Evolutionary conservation across 2,329 filamentous ascomycete genomes (phyloP).

Genomic region (Ceratocystis lukuohia): DNA sequence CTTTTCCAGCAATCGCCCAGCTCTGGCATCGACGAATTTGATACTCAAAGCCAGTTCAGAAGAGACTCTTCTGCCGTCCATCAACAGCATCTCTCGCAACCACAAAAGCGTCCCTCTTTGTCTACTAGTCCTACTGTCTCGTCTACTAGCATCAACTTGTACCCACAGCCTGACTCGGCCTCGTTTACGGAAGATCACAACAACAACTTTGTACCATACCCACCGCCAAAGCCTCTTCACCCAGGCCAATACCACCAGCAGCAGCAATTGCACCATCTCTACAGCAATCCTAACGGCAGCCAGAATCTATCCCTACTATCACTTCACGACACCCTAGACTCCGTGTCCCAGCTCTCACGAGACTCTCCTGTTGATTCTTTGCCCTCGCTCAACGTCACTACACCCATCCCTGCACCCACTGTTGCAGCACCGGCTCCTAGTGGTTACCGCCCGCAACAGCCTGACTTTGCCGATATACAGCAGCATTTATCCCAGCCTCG

Average conservation of each 20-base stretch:
- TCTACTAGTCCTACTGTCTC: slow-evolving; percentile 7
- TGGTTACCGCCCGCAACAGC: slow-evolving; percentile 27
- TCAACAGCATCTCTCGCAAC: slow-evolving; percentile 25
- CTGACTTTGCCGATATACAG: slow-evolving; percentile 13
- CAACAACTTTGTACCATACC: slow-evolving; percentile 21
- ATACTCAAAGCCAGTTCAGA: slow-evolving; percentile 23
- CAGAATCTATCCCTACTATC: slow-evolving; percentile 16
- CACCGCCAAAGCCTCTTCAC: slow-evolving; percentile 27
- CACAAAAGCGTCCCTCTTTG: slow-evolving; percentile 26
- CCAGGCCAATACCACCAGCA: slow-evolving; percentile 28
- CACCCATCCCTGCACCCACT: slow-evolving; percentile 28
- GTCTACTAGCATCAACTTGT: slow-evolving; percentile 1
- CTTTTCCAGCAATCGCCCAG: slow-evolving; percentile 20
- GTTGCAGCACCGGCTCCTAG: not conserved
- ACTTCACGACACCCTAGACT: slow-evolving; percentile 40
- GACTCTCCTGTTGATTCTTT: slow-evolving; percentile 40
- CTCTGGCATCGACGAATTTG: slow-evolving; percentile 32
- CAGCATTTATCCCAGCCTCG: slow-evolving; percentile 12
- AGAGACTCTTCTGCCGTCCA: slow-evolving; percentile 20
- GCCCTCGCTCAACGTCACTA: slow-evolving; percentile 29
- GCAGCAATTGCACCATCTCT: slow-evolving; percentile 23
- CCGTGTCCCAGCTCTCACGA: slow-evolving; percentile 48
- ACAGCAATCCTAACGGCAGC: slow-evolving; percentile 13
- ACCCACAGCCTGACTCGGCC: slow-evolving; percentile 14
- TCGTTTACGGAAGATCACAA: slow-evolving; percentile 12